Evolutionary conservation across 805 yeast species (phyloP), one percentile per base, ranked within the genome.

Genomic region (Starmera dryadoides): DNA sequence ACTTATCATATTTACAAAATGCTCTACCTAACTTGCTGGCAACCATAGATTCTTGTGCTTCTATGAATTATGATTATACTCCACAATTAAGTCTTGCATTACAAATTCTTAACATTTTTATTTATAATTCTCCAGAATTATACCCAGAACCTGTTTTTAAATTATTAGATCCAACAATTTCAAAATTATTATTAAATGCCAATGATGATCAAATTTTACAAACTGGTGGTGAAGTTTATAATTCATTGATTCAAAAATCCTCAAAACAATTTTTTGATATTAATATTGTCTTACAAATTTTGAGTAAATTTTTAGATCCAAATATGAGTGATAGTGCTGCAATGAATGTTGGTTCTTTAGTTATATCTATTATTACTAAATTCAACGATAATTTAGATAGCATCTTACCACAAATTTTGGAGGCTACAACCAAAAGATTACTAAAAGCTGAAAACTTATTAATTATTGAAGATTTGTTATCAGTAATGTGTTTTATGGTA

Each of bases 201-300:
- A 63, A 58, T n/a, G 96, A 88, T 56, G 86, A 84, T 48, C 87
- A 82, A 52, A 71, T 86, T 8, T 57, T 88, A 25, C 95, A 88
- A 59, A 64, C 77, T 10, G 81, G 88, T 2, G 83, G 91, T 0
- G 91, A 84, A 43, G 79, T 81, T 4, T 77, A 84, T 49, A 78
- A 79, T 42, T 75, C 73, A 22, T 58, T 88, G 31, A 61, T 87
- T 19, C 58, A 55, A 32, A 68, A 66, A 35, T 59, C 67, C 1
- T 54, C 64, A 4, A 46, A 56, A 3, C 29, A 40, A 8, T 36
- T 43, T 26, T 49, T 51, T 30, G 43, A 53, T 17, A 16, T 48
- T 18, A 38, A 40, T 15, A 29, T 70, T 2, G 66, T 86, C n/a
- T 62, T 93, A 15, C 67, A 71, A 25, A 75, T 83, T 12, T 78